phyloP scores from a whole-genome alignment of 1,284 basidiomycete species.

The Agaricales sp. region DNA sequence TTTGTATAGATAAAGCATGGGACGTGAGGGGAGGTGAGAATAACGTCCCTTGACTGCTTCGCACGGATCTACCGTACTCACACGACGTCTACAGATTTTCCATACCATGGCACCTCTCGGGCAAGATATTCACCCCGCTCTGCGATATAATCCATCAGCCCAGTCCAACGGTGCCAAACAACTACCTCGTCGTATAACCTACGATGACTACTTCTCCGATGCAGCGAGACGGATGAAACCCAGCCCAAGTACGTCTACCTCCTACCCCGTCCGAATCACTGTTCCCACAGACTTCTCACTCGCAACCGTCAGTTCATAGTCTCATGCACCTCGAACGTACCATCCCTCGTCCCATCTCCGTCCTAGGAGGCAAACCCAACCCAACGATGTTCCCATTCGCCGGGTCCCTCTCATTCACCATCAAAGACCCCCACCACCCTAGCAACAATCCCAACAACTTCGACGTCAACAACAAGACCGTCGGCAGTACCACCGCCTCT shows the following conservation, averaged over 20 bases:
- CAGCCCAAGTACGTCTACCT: conserved; percentile 42
- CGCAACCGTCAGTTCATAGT: conserved; percentile 38
- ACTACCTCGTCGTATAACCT: conserved; percentile 19
- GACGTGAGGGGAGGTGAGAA: too few species aligned
- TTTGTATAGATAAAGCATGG: too few species aligned
- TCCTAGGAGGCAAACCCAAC: conserved; percentile 86
- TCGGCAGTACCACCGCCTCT: conserved; percentile 50
- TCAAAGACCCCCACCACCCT: neutral
- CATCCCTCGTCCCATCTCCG: conserved; percentile 73
- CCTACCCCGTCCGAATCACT: conserved; percentile 5
- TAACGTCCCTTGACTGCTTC: too few species aligned
- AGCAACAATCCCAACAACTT: too few species aligned
- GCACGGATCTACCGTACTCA: too few species aligned
- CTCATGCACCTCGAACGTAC: conserved; percentile 67
- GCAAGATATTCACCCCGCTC: too few species aligned
- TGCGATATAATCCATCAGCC: too few species aligned
- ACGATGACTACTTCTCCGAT: conserved; percentile 45
- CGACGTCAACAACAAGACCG: too few species aligned
- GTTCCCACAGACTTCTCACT: neutral
- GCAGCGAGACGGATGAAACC: conserved; percentile 47
- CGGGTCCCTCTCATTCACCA: neutral
- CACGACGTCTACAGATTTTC: too few species aligned
- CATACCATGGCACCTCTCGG: too few species aligned
- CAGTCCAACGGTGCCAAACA: too few species aligned
- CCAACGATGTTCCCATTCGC: conserved; percentile 81